Evolutionary conservation across 306 rosid genomes (phyloP).

Genomic region (Lotus japonicus): DNA sequence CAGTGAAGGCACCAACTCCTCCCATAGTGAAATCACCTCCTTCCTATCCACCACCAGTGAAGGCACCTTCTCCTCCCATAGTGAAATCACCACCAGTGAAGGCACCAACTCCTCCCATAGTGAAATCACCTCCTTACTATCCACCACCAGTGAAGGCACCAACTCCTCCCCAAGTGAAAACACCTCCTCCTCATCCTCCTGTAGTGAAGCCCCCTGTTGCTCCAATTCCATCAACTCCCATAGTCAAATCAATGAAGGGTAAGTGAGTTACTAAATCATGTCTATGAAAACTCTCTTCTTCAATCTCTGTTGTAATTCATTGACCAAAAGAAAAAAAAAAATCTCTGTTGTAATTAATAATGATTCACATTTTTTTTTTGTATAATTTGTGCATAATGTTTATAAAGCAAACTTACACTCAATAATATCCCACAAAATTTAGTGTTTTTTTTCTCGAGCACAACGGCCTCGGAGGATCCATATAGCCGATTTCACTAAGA

Average conservation of each 20-base stretch:
- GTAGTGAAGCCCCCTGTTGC: conserved; percentile 14
- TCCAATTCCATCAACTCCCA: conserved; percentile 35
- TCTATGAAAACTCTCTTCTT: no score
- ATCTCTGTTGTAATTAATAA: not conserved
- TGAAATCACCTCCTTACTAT: not conserved
- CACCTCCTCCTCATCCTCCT: conserved; percentile 12
- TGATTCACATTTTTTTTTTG: not conserved
- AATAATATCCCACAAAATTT: no score
- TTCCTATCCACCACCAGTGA: conserved; percentile 5
- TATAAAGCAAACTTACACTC: no score
- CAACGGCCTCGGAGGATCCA: no score
- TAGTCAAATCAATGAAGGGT: conserved; percentile 53
- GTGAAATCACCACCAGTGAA: not conserved
- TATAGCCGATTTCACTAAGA: no score
- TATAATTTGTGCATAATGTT: not conserved
- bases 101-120: conserved; percentile 27
- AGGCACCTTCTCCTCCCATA: conserved; percentile 6
- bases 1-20: conserved; percentile 8
- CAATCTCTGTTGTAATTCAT: not conserved
- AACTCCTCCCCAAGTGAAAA: conserved; percentile 14
- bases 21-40: conserved; percentile 19
- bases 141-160: conserved; percentile 22
- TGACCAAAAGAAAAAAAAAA: no score
- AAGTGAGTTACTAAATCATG: not conserved
- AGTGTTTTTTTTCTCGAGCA: no score